These are phyloP conservation scores for Hansenula sp. DNA, from an alignment of 1,139 yeast species.

Conservation along the genomic window DNA sequence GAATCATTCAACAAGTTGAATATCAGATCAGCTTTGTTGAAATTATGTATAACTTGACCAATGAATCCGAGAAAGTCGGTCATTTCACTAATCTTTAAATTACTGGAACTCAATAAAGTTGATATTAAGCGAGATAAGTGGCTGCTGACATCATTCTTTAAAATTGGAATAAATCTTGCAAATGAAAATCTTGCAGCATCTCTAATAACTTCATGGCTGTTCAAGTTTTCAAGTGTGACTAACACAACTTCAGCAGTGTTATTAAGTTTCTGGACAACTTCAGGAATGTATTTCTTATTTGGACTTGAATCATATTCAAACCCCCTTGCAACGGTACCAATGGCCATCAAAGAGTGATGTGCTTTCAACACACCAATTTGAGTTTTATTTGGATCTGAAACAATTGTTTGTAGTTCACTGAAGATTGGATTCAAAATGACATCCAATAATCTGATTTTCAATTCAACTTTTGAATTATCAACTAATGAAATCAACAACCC, in stretches of 20 bases:
- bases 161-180: conserved; percentile 77
- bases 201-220: conserved; percentile 64
- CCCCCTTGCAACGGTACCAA: conserved; percentile 88
- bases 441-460: conserved; percentile 48
- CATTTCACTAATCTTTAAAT: conserved; percentile 60
- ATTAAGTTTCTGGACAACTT: conserved; percentile 49
- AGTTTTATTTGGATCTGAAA: conserved; percentile 41
- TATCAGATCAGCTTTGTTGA: conserved; percentile 60
- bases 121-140: conserved; percentile 73
- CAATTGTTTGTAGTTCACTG: conserved; percentile 63
- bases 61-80: conserved; percentile 79
- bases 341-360: conserved; percentile 83
- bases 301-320: conserved; percentile 32
- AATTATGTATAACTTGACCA: conserved; percentile 83
- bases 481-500: conserved; percentile 61
- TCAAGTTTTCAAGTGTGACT: conserved; percentile 75
- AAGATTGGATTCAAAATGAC: conserved; percentile 75
- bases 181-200: conserved; percentile 85
- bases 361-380: conserved; percentile 59
- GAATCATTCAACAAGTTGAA: conserved; percentile 72
- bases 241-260: conserved; percentile 79
- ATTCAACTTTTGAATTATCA: conserved; percentile 26
- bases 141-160: conserved; percentile 48
- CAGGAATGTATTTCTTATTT: conserved; percentile 22
- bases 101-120: conserved; percentile 63